These are phyloP conservation scores for Trichosphaerium sp. DNA, from an alignment of 78 protist species.

Conservation along the genomic window DNA sequence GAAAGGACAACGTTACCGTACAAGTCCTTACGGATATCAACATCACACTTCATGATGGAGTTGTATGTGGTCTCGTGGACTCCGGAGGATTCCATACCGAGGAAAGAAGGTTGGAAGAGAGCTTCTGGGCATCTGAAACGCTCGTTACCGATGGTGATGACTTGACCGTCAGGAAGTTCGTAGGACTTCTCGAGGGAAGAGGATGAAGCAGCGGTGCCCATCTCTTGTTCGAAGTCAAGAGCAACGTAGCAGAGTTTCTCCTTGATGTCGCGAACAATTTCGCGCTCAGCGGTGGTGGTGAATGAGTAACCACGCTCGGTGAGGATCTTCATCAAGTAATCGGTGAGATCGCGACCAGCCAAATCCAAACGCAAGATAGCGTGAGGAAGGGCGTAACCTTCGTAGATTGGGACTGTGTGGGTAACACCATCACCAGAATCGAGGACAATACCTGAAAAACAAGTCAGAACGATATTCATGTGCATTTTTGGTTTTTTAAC, in stretches of 20 bases:
- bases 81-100: conserved; percentile 62
- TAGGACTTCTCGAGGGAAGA: conserved; percentile 55
- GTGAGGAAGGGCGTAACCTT: conserved; percentile 71
- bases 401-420: conserved; percentile 86
- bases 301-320: conserved; percentile 86
- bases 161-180: too few relatives aligned
- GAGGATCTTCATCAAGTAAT: conserved; percentile 75
- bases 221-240: conserved; percentile 73
- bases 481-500: too few relatives aligned
- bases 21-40: conserved; percentile 28
- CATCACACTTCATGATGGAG: conserved; percentile 24
- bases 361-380: conserved; percentile 76
- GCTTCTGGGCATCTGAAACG: too few relatives aligned
- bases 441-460: too few relatives aligned
- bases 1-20: conserved; percentile 29
- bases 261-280: too few relatives aligned
- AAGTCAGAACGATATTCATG: too few relatives aligned
- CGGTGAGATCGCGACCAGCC: conserved; percentile 90
- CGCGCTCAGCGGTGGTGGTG: conserved; percentile 79
- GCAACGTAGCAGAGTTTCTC: too few relatives aligned
- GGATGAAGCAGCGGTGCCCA: conserved; percentile 63
- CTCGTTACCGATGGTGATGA: too few relatives aligned
- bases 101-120: too few relatives aligned
- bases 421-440: conserved; percentile 94
- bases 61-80: conserved; percentile 38